phyloP scores from a whole-genome alignment of 129 eudicot species.

The Daucus carota region DNA sequence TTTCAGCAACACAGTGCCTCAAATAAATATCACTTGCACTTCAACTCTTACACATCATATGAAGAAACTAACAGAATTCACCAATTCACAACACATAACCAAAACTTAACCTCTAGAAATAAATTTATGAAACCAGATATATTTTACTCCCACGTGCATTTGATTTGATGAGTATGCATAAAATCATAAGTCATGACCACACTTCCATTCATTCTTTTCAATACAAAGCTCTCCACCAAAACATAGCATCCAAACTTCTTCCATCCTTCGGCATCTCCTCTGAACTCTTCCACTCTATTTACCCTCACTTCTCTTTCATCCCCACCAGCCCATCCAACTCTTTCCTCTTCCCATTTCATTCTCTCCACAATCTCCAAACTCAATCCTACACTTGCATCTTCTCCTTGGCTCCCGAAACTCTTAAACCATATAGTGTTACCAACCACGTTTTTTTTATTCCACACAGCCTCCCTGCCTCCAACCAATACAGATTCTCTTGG shows the following conservation, averaged over 20 bases:
- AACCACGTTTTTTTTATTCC: slow-evolving; percentile 29
- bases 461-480: slow-evolving; percentile 42
- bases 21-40: too few species aligned
- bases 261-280: slow-evolving; percentile 38
- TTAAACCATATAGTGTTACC: slow-evolving; percentile 30
- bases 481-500: slow-evolving; percentile 29
- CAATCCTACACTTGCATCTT: slow-evolving; percentile 44
- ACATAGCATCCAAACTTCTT: slow-evolving; percentile 49
- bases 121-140: too few species aligned
- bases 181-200: slow-evolving; percentile 52
- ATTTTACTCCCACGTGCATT: slow-evolving; percentile 37
- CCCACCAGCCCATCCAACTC: slow-evolving; percentile 57
- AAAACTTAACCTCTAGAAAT: too few species aligned
- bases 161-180: slow-evolving; percentile 37
- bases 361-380: slow-evolving; percentile 32
- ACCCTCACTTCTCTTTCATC: slow-evolving; percentile 28
- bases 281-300: slow-evolving; percentile 29
- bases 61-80: too few species aligned
- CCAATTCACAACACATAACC: too few species aligned
- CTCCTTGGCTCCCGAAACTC: slow-evolving; percentile 8
- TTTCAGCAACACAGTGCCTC: too few species aligned
- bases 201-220: slow-evolving; percentile 70
- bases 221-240: slow-evolving; percentile 69
- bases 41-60: too few species aligned
- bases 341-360: slow-evolving; percentile 56